A percentile compares a stretch with the other conserved stretches of the same genome.
Evolutionary conservation across 2,329 filamentous ascomycete genomes (phyloP).

Genomic region (Fusarium multiceps): DNA sequence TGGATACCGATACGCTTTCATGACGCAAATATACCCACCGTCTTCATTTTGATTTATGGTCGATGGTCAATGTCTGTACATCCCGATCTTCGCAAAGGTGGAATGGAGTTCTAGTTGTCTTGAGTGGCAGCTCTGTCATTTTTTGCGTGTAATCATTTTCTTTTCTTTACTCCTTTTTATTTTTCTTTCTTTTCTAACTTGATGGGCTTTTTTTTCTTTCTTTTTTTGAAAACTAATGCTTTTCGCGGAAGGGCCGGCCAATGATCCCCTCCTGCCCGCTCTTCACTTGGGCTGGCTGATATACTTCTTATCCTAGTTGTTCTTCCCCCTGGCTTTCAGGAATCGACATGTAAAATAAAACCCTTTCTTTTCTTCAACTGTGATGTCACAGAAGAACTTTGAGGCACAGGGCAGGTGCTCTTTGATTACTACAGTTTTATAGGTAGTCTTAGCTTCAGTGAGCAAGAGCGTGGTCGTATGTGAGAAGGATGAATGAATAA

Average conservation of each 20-base stretch:
- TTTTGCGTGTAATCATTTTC: conserved; percentile 27
- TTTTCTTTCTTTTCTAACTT: conserved; percentile 27
- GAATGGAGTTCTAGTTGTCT: conserved; percentile 46
- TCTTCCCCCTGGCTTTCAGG: conserved; percentile 37
- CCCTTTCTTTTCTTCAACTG: conserved; percentile 26
- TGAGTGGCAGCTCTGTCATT: conserved; percentile 27
- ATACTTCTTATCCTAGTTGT: conserved; percentile 36
- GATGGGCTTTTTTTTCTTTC: conserved; percentile 5
- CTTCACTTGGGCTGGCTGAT: conserved; percentile 11
- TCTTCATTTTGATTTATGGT: conserved; percentile 41
- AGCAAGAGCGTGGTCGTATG: conserved; percentile 27
- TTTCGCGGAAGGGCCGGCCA: conserved; percentile 14
- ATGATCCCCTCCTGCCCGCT: conserved; percentile 14
- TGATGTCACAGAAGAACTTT: conserved; percentile 5
- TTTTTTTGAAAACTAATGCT: conserved; percentile 22
- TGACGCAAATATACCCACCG: conserved; percentile 50
- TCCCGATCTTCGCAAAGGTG: conserved; percentile 42
- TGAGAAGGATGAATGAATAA: conserved; percentile 44
- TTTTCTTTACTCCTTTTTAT: conserved; percentile 32
- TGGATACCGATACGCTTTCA: conserved; percentile 48
- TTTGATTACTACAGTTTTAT: neutral
- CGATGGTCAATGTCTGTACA: conserved; percentile 42
- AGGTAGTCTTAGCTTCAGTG: conserved; percentile 31
- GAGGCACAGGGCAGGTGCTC: conserved; percentile 7
- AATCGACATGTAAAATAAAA: conserved; percentile 40